A percentile compares a stretch with the other conserved stretches of the same genome.
These are phyloP conservation scores for Leccinum aurantiacum DNA, from an alignment of 768 basidiomycete species.

Conservation along the genomic window DNA sequence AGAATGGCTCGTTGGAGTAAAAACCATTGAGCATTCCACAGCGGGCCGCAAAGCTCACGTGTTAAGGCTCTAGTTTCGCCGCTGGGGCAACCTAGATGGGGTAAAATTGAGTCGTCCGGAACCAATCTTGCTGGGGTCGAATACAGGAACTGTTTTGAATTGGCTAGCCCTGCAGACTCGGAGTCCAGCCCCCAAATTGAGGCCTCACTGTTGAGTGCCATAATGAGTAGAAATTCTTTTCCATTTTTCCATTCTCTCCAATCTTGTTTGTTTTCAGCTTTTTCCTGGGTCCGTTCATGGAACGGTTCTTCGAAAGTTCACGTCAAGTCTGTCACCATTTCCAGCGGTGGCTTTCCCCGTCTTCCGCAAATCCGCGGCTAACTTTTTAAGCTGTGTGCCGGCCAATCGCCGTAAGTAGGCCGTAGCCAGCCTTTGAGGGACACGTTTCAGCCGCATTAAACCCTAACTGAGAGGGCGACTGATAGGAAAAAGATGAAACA, in stretches of 20 bases:
- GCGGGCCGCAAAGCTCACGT: slow-evolving; percentile 10
- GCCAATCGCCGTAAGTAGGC: slow-evolving; percentile 12
- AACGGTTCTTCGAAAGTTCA: not conserved
- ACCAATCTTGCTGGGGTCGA: slow-evolving; percentile 2
- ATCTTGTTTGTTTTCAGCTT: not conserved
- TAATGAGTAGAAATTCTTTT: not conserved
- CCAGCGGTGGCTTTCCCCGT: not conserved
- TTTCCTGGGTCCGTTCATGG: not conserved
- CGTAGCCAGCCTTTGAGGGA: slow-evolving; percentile 10
- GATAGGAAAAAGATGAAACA: slow-evolving; percentile 19
- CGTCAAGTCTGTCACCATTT: not conserved
- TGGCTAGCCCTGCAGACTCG: not conserved
- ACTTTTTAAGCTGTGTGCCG: slow-evolving; percentile 1
- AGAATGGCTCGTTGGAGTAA: not conserved
- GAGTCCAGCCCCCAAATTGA: slow-evolving; percentile 1
- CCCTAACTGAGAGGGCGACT: slow-evolving; percentile 13
- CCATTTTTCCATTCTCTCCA: not conserved
- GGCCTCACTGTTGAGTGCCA: slow-evolving; percentile 6
- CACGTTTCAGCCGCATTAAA: slow-evolving; percentile 29
- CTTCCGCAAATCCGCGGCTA: slow-evolving; percentile 22
- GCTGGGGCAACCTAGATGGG: slow-evolving; percentile 5
- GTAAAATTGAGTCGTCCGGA: slow-evolving; percentile 5
- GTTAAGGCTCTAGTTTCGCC: slow-evolving; percentile 16
- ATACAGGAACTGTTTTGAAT: not conserved
- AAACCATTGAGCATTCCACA: not conserved